Evolutionary conservation across 2,329 filamentous ascomycete genomes (phyloP).

Genomic region (Ophiocordyceps unilateralis): DNA sequence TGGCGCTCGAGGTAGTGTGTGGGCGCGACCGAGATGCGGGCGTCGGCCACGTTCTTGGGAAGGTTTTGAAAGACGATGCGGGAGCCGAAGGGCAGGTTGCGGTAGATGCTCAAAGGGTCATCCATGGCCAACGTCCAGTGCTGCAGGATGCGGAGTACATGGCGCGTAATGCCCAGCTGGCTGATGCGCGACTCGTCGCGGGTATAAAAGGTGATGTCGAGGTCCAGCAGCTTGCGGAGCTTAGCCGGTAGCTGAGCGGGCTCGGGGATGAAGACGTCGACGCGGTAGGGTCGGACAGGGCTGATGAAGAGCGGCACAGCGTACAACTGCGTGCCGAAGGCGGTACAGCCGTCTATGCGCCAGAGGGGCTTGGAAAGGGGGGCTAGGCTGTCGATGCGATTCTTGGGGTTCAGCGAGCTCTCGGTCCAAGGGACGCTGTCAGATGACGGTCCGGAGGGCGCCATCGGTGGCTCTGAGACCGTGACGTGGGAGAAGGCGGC

Average conservation of each 20-base stretch:
- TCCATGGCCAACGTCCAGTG: conserved; percentile 24
- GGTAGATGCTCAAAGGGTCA: conserved; percentile 20
- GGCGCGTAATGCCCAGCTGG: conserved; percentile 31
- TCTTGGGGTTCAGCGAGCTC: conserved; percentile 41
- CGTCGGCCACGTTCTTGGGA: conserved; percentile 26
- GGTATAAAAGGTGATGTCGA: conserved; percentile 36
- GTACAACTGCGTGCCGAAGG: conserved; percentile 40
- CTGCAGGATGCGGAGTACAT: conserved; percentile 37
- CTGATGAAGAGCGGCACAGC: conserved; percentile 33
- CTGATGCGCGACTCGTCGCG: conserved; percentile 30
- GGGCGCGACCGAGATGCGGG: conserved; percentile 27
- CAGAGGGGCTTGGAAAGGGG: conserved; percentile 27
- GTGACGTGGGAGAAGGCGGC: conserved; percentile 25
- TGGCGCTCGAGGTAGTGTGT: conserved; percentile 37
- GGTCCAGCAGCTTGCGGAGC: conserved; percentile 26
- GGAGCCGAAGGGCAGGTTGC: conserved; percentile 36
- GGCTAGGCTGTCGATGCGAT: conserved; percentile 39
- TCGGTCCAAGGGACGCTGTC: conserved; percentile 19
- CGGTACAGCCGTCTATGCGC: conserved; percentile 41
- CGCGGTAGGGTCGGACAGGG: conserved; percentile 29
- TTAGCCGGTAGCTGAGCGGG: conserved; percentile 20
- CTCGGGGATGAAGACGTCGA: conserved; percentile 41
- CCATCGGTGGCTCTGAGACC: not conserved
- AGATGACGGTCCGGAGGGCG: not conserved
- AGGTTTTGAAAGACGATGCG: conserved; percentile 36